Base-by-base conservation (phyloP, 208 protist genomes). In the Lotmaria passim region DNA sequence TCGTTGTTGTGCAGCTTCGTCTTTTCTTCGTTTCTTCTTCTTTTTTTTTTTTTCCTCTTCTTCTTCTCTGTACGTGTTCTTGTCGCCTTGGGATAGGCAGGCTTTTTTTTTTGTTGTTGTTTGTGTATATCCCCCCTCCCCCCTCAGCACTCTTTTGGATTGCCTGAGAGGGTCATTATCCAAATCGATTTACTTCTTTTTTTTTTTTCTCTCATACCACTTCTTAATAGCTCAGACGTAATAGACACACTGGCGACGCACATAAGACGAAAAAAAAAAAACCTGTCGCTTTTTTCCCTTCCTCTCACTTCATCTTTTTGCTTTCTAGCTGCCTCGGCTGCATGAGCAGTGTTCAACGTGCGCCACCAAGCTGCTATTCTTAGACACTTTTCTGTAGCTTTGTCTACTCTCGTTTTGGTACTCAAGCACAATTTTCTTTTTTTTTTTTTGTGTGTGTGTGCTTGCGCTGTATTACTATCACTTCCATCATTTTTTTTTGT, bases 371-470 rank as follows among this genome's bases (percentile, higher is more conserved):
- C 8, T 39, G 36, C 6, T 39, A 39, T 12, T 12, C 12, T 39
- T n/a, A n/a, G n/a, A n/a, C 36, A 14, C 36, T 30, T 24, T 7
- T 57, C 21, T 57, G 53, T 51, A 21, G 3, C 21, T 28, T 70
- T 70, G 46, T 50, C 41, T 46, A 21, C 15, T 46, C 41, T 46
- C 15, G 41, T 56, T 19, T 67, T 36, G 63, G 36, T 57, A 46
- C 12, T 30, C 8, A 26, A 33, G 5, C 21, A 28, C 17, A 7
- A 5, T 48, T 62, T 19, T 46, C 28, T 47, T 50, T 34, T 57
- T 60, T 74, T 28, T 58, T 26, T 57, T 24, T 38, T 57, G 14
- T 50, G 36, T 36, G 6, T 46, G 10, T 44, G 23, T 60, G 23
- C 11, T 15, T 14, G 23, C 19, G 0, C 5, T 19, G 52, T 36